Conservation (phyloP, 805 yeast genomes). For the Candida fluviatilis region DNA sequence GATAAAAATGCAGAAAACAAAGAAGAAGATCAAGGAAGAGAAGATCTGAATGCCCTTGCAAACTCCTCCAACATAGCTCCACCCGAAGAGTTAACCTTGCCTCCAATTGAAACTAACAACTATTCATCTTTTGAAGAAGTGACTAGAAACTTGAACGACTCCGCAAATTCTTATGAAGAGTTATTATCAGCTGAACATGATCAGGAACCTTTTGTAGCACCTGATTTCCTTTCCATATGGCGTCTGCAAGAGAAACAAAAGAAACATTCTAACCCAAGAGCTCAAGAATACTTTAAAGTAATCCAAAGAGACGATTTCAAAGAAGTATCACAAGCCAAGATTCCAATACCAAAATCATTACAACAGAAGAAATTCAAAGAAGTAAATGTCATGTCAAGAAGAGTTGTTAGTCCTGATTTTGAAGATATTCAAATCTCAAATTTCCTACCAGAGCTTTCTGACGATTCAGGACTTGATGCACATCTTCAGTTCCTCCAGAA, state of each 20-base stretch:
- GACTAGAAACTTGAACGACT: conserved; percentile 20
- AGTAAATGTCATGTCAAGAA: conserved; percentile 39
- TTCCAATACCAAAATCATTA: conserved; percentile 1
- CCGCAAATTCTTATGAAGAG: conserved; percentile 28
- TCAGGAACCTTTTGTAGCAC: conserved; percentile 20
- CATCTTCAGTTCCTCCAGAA: conserved; percentile 34
- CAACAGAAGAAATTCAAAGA: conserved; percentile 31
- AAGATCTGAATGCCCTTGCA: conserved; percentile 30
- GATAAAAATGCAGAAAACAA: too few relatives aligned
- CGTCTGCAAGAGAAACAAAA: conserved; percentile 31
- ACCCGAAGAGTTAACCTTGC: conserved; percentile 29
- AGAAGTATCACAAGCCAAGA: conserved; percentile 4
- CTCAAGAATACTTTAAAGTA: conserved; percentile 8
- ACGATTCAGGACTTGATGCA: conserved; percentile 45
- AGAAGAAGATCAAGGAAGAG: background rate
- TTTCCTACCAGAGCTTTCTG: conserved; percentile 44
- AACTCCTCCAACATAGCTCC: conserved; percentile 41
- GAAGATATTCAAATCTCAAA: conserved; percentile 39
- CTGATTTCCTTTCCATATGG: conserved; percentile 38
- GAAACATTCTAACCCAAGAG: conserved; percentile 8
- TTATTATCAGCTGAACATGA: conserved; percentile 41
- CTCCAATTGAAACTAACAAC: conserved; percentile 40
- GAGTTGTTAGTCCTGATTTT: conserved; percentile 39
- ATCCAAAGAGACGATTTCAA: conserved; percentile 5
- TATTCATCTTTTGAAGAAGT: conserved; percentile 39